These are phyloP conservation scores for Zygosaccharomyces siamensis DNA, from an alignment of 805 yeast genomes.

Conservation along the genomic window DNA sequence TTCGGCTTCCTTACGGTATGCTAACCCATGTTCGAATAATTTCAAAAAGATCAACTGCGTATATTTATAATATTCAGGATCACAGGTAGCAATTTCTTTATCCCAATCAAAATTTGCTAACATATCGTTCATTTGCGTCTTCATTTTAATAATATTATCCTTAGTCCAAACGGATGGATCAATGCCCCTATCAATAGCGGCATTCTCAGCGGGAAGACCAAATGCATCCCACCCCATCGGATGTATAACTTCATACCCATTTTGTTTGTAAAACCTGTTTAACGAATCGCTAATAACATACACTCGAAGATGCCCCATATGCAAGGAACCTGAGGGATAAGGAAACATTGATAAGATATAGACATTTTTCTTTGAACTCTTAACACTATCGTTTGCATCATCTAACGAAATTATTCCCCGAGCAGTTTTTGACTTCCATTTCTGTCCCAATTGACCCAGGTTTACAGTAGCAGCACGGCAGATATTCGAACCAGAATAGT, in stretches of 20 bases:
- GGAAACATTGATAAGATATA: constrained; percentile 89
- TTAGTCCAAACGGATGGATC: constrained; percentile 83
- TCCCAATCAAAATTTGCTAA: constrained; percentile 92
- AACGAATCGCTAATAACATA: constrained; percentile 85
- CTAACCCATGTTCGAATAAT: constrained; percentile 69
- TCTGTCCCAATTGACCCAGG: constrained; percentile 21
- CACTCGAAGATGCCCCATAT: constrained; percentile 91
- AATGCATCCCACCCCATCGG: constrained; percentile 99
- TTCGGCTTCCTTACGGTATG: constrained; percentile 79
- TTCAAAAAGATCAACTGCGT: constrained; percentile 82
- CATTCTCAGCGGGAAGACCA: constrained; percentile 97
- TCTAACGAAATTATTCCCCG: constrained; percentile 12
- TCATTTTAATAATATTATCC: constrained; percentile 79
- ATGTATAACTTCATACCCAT: constrained; percentile 75
- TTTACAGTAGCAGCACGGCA: constrained; percentile 4
- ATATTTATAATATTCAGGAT: constrained; percentile 85
- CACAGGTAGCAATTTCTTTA: constrained; percentile 78
- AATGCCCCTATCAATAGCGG: constrained; percentile 81
- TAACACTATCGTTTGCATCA: constrained; percentile 1
- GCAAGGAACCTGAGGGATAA: constrained; percentile 89
- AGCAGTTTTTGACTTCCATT: constrained; percentile 28
- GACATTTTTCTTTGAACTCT: constrained; percentile 12
- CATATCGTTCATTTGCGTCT: constrained; percentile 71
- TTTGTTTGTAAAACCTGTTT: constrained; percentile 69
- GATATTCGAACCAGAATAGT: background rate